Conservation (phyloP, 345 rosid genomes). For the Populus alba region DNA sequence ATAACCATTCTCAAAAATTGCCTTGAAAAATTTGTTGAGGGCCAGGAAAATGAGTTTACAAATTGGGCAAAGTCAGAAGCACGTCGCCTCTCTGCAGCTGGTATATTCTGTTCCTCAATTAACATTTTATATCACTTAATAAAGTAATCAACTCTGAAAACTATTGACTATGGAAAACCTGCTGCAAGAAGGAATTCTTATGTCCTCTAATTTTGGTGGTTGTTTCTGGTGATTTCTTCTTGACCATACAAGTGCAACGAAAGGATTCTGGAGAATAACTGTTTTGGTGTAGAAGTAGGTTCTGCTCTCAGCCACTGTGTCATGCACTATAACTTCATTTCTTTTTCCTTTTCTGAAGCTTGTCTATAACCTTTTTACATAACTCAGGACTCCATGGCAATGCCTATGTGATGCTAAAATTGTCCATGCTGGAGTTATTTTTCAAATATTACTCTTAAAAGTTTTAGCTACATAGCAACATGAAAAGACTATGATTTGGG, state of each 20-base stretch:
- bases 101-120: slow-evolving; percentile 31
- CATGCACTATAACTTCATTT: neutral
- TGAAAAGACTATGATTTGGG: neutral
- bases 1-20: slow-evolving; percentile 49
- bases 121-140: neutral
- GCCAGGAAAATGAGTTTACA: slow-evolving; percentile 54
- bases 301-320: neutral
- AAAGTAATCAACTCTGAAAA: neutral
- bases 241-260: neutral
- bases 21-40: slow-evolving; percentile 74
- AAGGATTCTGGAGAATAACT: neutral
- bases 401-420: neutral
- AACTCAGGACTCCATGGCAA: neutral
- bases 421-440: neutral
- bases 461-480: neutral
- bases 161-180: neutral
- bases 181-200: too few species aligned
- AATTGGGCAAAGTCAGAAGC: slow-evolving; percentile 83
- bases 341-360: neutral
- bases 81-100: slow-evolving; percentile 64
- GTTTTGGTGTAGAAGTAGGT: neutral
- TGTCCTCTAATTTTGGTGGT: neutral
- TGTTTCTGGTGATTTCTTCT: neutral
- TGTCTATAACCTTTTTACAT: neutral
- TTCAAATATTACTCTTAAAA: neutral